Evolutionary conservation across 257 asterid genomes (phyloP), one percentile per base, ranked within the genome.

Genomic region (Gentiana dahurica): DNA sequence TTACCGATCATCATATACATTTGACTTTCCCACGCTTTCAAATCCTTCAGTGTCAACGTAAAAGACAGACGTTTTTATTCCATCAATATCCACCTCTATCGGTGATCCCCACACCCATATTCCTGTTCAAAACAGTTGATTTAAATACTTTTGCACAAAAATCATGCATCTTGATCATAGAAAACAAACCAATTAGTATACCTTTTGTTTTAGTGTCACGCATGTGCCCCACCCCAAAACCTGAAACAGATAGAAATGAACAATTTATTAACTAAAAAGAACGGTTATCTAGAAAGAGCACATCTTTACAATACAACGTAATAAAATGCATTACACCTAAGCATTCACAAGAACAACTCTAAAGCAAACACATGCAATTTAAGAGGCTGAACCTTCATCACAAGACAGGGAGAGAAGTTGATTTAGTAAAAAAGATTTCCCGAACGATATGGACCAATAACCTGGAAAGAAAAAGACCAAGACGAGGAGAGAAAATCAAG

Each of bases 201-300:
- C 98, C 99, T 85, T 92, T 92, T 53, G 99, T 92, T 76, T 88
- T 83, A 51, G 99, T 92, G 67, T 92, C 97, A 53, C 99, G 99
- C 95, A 92, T 70, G 71, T 92, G 99, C 53, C 99, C 99, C 70
- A 92, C 97, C 51, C 95, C 99, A 77, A 92, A 92, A 70, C 99
- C 99, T 92, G 77, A 66, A 72, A 70, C 44, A 12, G 51, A 69
- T 62, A 55, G 35, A 12, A 41, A 41, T 76, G 62, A 73, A 65
- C 45, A 12, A 53, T 67, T 62, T 46, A 45, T 8, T 32, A n/a
- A 13, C 34, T 53, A 36, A 44, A 53, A 36, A 34, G 1, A 3
- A 36, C 7, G 36, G 1, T 9, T 34, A 10, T 41, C 2, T 12
- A 61, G 65, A 43, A 41, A 61, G 33, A 4, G 46, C 11, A 41